Evolutionary conservation across 2,329 filamentous ascomycete species (phyloP), one percentile per base, ranked within the genome.

Genomic region (Calonectria naviculata): DNA sequence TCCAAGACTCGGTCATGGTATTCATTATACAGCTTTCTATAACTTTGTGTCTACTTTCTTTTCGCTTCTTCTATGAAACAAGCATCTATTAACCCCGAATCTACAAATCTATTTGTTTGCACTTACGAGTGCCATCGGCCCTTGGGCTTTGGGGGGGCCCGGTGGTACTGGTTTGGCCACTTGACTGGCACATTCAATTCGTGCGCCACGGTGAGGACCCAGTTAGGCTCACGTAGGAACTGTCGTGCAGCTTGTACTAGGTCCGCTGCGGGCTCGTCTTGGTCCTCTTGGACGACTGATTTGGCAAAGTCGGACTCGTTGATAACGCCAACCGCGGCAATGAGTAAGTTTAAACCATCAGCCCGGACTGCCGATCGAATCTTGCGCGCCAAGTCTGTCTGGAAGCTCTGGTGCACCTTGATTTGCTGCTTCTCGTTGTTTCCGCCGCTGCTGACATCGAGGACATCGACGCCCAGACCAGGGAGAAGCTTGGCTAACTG

Each of bases 371-470:
- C 93, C 74, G 91, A 87, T 79, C 96, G 94, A 73, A 97, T 90
- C 36, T 88, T 86, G 56, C 91, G 90, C 0, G 94, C 93, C 66
- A 97, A 90, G 46, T 92, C 90, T 26, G 92, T 88, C 85, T 97
- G 95, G 86, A 94, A 96, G 1, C 92, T 90, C 68, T 90, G 89
- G 52, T 89, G 88, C 15, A 87, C 78, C 24, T 89, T 82, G 73
- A 94, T 90, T 80, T 91, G 85, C 79, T 93, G 91, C 52, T 83
- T 81, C 41, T 86, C 82, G 80, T 91, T 89, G 80, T 94, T 93
- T 44, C 94, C 95, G 38, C 92, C 94, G 1, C 91, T 92, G 76
- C 92, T 95, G 68, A 97, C 90, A 81, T 98, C 95, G 34, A 98
- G 87, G 19, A 97, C 85, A 80, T 98, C 95, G 49, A 98, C 89